Conservation (phyloP, 345 rosid species). For the Dimocarpus longan region DNA sequence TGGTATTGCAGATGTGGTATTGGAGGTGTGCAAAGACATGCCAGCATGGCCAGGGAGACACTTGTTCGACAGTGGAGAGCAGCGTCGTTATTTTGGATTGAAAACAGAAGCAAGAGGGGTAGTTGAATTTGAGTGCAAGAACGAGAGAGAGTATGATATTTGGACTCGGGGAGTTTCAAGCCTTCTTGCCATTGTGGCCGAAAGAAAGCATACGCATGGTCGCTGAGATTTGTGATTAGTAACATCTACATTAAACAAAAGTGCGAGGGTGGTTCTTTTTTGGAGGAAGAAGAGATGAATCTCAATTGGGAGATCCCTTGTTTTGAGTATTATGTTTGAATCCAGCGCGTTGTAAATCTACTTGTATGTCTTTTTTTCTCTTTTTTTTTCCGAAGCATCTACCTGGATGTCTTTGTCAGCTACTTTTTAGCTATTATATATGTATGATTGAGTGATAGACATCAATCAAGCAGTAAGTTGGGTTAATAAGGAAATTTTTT, state of each 20-base stretch:
- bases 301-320: background rate
- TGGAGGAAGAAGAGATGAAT: background rate
- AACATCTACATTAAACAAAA: too few relatives aligned
- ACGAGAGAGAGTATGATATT: conserved; percentile 65
- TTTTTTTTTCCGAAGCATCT: background rate
- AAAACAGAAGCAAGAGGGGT: conserved; percentile 67
- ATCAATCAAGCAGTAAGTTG: background rate
- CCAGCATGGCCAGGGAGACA: conserved; percentile 95
- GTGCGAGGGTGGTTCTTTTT: too few relatives aligned
- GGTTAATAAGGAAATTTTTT: too few relatives aligned
- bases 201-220: conserved; percentile 38
- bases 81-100: conserved; percentile 77
- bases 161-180: conserved; percentile 82
- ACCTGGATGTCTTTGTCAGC: background rate
- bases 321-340: background rate
- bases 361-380: background rate
- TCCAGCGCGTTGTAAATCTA: background rate
- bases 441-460: background rate
- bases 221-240: background rate
- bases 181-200: conserved; percentile 61
- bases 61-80: conserved; percentile 61
- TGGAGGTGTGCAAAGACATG: conserved; percentile 73
- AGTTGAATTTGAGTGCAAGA: conserved; percentile 86
- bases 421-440: background rate
- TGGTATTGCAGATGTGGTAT: conserved; percentile 56